phyloP scores from a whole-genome alignment of 495 filamentous ascomycete species.

The Daldinia concentrica region DNA sequence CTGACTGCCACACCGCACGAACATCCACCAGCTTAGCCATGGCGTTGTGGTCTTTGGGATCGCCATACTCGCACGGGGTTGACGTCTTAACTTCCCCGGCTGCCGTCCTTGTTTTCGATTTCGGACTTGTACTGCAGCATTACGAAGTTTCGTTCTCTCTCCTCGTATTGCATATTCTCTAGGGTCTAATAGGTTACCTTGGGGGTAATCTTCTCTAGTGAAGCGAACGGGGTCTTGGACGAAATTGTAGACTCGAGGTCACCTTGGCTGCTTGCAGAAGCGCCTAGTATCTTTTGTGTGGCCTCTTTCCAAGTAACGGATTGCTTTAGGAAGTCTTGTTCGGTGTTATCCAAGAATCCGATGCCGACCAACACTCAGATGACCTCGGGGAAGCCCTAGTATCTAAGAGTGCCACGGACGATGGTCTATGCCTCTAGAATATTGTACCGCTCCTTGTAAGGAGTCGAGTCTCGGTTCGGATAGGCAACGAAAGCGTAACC shows the following conservation, averaged over 20 bases:
- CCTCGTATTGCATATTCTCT: conserved; percentile 88
- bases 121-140: conserved; percentile 95
- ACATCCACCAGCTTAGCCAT: conserved; percentile 90
- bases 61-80: conserved; percentile 88
- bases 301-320: conserved; percentile 82
- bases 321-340: conserved; percentile 66
- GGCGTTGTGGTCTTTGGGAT: conserved; percentile 80
- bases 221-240: conserved; percentile 76
- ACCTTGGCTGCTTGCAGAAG: conserved; percentile 65
- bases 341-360: conserved; percentile 80
- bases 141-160: conserved; percentile 72
- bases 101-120: conserved; percentile 79
- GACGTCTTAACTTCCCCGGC: conserved; percentile 78
- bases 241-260: conserved; percentile 77
- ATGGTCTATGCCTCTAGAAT: conserved; percentile 87
- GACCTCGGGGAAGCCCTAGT: conserved; percentile 85
- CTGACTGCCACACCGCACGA: conserved; percentile 67
- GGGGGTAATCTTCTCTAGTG: conserved; percentile 70
- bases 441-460: conserved; percentile 86
- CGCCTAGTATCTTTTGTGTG: conserved; percentile 75
- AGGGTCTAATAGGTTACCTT: conserved; percentile 85
- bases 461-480: conserved; percentile 88
- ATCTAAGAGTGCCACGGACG: conserved; percentile 79
- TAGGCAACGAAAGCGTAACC: conserved; percentile 91
- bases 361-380: conserved; percentile 86